phyloP scores from a whole-genome alignment of 176 grass and related monocot species.

The Puccinellia tenuiflora region DNA sequence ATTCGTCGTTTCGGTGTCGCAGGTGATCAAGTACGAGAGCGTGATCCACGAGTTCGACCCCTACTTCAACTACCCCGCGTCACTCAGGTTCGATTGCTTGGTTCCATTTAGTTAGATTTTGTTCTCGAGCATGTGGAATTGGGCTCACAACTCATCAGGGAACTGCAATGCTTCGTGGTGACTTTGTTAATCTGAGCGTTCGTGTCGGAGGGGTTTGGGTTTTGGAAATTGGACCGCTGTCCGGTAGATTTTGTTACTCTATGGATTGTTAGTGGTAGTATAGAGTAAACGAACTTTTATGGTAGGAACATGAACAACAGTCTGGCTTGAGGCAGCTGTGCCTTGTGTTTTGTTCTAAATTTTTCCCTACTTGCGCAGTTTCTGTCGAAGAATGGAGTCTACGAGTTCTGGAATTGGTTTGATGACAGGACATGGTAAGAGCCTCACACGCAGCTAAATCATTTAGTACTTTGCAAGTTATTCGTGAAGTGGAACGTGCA shows the following conservation, averaged over 20 bases:
- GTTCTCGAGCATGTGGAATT: neutral
- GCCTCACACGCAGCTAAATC: neutral
- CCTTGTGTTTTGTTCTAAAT: constrained; percentile 19
- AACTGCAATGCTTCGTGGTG: neutral
- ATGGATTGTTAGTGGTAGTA: neutral
- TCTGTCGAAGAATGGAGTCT: constrained; percentile 98
- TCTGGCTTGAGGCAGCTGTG: neutral
- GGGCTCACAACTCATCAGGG: neutral
- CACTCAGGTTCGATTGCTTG: constrained; percentile 65
- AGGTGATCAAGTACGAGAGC: constrained; percentile 99
- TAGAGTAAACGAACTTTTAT: neutral
- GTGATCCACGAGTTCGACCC: constrained; percentile 99
- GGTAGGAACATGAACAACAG: neutral
- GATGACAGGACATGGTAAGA: constrained; percentile 96
- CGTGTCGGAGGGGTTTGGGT: constrained; percentile 28
- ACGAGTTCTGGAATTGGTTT: constrained; percentile 99
- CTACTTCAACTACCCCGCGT: constrained; percentile 99
- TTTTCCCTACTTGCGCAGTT: constrained; percentile 55
- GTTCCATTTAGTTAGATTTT: neutral
- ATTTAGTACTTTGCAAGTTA: neutral
- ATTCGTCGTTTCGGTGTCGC: neutral
- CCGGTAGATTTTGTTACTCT: constrained; percentile 15
- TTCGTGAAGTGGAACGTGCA: neutral
- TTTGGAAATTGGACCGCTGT: constrained; percentile 17
- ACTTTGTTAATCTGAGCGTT: neutral